Evolutionary conservation across 129 eudicot species (phyloP), one percentile per base, ranked within the genome.

Genomic region (Kitagawia praeruptora): DNA sequence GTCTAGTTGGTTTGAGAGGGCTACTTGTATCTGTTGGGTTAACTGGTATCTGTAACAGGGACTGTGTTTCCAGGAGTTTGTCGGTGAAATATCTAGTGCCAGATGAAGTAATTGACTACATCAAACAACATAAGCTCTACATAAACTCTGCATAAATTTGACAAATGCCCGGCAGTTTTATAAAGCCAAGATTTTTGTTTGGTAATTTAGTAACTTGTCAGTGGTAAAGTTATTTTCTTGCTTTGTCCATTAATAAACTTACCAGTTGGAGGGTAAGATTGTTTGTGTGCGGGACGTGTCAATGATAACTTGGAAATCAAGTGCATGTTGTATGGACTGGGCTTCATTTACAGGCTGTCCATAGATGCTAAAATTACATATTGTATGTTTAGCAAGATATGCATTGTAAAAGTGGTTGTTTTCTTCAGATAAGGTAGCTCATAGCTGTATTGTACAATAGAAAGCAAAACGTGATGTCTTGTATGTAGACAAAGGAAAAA

Each of bases 81-180:
- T 95, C 98, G 3, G 91, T 95, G 61, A 95, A 95, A 73, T 95
- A 95, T 82, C 80, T 95, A 82, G 88, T 91, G 53, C 81, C 87
- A 3, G 97, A 95, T 81, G 97, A 85, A 85, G 97, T 95, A 14
- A 89, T 95, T 46, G 89, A 87, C 44, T 92, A 95, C 64, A 92
- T 94, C 39, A 84, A 85, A 79, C 87, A 67, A 39, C 83, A 95
- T 78, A 75, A 82, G 39, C 80, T 95, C 46, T 91, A 89, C 81
- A 48, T 63, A 23, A 83, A 81, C 56, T 53, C 79, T 12, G 18
- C 78, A 5, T 37, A 45, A 39, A 75, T 74, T 54, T 44, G 28
- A 25, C 40, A 13, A 46, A 27, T 31, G 8, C 58, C 56, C 27
- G 39, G 38, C 16, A 5, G 16, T 28, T 1, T 19, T 41, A 15